Base-by-base conservation (phyloP, 495 filamentous ascomycete genomes). In the Xylaria cubensis region DNA sequence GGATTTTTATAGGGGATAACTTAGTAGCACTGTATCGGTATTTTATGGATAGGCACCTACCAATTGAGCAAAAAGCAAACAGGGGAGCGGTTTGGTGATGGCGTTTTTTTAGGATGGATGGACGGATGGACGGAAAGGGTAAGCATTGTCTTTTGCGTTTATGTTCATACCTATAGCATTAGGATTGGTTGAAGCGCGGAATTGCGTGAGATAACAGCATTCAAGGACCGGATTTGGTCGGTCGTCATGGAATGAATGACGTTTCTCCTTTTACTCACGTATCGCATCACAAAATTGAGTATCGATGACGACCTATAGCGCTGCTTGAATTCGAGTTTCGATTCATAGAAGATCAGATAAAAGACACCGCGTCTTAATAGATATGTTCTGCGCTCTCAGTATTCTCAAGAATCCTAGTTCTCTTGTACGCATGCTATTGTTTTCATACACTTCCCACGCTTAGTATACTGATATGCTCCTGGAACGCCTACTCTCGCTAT, bases 131-230 rank as follows among this genome's bases (percentile, higher is more conserved):
- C 5, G 53, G 51, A 51, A 48, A 50, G 32, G 58, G 19, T 39
- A 19, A 51, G 42, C 41, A 21, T 61, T n/a, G 12, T 7, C 34
- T 41, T 39, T n/a, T 12, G 5, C 39, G 34, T 61, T 39, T 36
- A 12, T 62, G 10, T 62, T 58, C 62, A 62, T 46, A 59, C 32
- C 24, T 44, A 42, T 34, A 59, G 51, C 39, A 59, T 59, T 24
- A n/a, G 36, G 53, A 26, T 39, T 58, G 58, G 32, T 36, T 61
- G 17, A 61, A 61, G 32, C 15, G n/a, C 19, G 41, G 12, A 50
- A 32, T 44, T 26, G 44, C 15, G 63, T 4, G 3, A 34, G 32
- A 17, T 6, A 50, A 32, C 32, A 51, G 19, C 63, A 58, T 58
- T 17, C 29, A 61, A 41, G 34, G 58, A 58, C 26, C 29, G 13